Percentiles rank a stretch among this genome's conserved stretches.
Conservation (phyloP, 208 protist species). For the Acanthamoeba divionensis region DNA sequence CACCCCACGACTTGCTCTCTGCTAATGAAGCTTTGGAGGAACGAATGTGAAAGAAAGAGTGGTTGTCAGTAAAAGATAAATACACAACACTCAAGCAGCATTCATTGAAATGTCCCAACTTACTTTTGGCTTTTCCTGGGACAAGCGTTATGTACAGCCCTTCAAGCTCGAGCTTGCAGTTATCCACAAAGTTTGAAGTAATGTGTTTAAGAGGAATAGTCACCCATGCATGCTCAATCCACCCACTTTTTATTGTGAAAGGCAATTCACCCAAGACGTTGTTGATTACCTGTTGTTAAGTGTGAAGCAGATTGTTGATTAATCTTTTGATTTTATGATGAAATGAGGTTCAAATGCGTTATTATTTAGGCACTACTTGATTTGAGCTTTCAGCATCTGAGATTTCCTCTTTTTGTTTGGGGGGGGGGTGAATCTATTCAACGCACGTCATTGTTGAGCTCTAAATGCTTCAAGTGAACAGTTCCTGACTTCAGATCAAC, state of each 20-base stretch:
- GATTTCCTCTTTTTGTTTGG: not conserved
- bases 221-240: constrained; percentile 55
- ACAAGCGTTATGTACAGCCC: not conserved
- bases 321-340: no score
- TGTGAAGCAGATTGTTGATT: not conserved
- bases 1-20: constrained; percentile 7
- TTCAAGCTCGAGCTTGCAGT: constrained; percentile 50
- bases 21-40: not conserved
- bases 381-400: no score
- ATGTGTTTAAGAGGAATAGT: constrained; percentile 38
- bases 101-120: not conserved
- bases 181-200: not conserved
- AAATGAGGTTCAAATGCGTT: no score
- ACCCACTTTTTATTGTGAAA: not conserved
- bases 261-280: constrained; percentile 19
- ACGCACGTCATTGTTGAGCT: constrained; percentile 40
- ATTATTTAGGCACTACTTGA: no score
- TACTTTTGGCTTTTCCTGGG: not conserved
- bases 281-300: constrained; percentile 7
- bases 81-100: no score
- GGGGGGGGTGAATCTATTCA: not conserved
- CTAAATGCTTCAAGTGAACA: constrained; percentile 20
- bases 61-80: not conserved
- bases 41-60: not conserved
- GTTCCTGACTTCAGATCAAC: constrained; percentile 39